Conservation (phyloP, 176 grass and related monocot genomes). For the Avena eriantha region DNA sequence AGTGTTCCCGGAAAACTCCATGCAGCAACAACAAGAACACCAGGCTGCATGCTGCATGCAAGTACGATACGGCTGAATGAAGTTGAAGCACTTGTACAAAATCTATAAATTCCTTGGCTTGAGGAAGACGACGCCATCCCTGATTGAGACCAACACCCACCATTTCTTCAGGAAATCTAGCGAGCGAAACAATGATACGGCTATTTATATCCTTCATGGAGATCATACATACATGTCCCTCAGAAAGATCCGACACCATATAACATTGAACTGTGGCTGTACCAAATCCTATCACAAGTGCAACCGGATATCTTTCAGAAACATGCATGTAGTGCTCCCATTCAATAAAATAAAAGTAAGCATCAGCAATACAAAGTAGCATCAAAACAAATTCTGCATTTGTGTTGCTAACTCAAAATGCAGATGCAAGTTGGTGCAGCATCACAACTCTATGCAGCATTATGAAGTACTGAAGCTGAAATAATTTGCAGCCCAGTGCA, state of each 20-base stretch:
- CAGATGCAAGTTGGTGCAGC: constrained; percentile 11
- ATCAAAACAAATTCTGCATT: background rate
- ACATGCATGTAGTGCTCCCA: background rate
- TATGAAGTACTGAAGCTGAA: constrained; percentile 18
- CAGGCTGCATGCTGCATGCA: background rate
- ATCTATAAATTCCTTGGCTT: background rate
- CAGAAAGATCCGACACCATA: background rate
- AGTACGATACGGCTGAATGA: background rate
- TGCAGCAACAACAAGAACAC: background rate
- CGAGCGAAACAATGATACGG: too few relatives aligned
- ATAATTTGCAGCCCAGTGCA: background rate
- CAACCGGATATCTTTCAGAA: constrained; percentile 4
- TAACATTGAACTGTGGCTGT: background rate
- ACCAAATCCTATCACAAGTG: background rate
- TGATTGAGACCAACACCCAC: background rate
- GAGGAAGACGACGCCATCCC: background rate
- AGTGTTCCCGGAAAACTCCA: background rate
- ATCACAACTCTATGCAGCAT: background rate
- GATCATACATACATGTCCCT: background rate
- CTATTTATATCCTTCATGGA: background rate
- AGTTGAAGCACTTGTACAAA: background rate
- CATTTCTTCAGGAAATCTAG: too few relatives aligned
- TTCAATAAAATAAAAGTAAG: background rate
- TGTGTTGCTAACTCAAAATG: background rate
- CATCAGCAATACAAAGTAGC: background rate